A percentile compares a stretch with the other conserved stretches of the same genome.
phyloP scores from a whole-genome alignment of 1,284 basidiomycete genomes.

The Puccinia novopanici region DNA sequence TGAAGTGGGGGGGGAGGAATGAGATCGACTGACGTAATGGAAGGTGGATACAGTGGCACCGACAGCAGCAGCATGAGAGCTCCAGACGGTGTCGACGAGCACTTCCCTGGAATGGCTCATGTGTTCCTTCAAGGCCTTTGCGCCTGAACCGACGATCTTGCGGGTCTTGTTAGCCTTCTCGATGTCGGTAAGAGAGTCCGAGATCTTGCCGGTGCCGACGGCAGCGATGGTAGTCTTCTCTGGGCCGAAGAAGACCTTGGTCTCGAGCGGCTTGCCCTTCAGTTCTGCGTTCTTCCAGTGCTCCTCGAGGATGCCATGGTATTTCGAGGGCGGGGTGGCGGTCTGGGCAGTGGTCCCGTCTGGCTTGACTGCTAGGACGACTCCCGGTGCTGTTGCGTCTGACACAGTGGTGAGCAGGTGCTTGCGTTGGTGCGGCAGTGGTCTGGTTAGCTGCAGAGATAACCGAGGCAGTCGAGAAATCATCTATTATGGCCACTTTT shows the following conservation, averaged over 20 bases:
- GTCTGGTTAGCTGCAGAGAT: not conserved
- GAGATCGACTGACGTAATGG: slow-evolving; percentile 29
- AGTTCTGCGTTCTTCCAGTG: slow-evolving; percentile 20
- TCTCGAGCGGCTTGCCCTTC: slow-evolving; percentile 42
- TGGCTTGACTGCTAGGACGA: slow-evolving; percentile 33
- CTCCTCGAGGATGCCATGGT: not conserved
- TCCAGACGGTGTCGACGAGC: slow-evolving; percentile 43
- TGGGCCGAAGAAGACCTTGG: slow-evolving; percentile 34
- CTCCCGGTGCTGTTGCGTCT: not conserved
- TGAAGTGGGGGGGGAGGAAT: not conserved
- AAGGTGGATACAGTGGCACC: slow-evolving; percentile 44
- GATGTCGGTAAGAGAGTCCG: slow-evolving; percentile 1
- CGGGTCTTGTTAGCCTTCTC: slow-evolving; percentile 45
- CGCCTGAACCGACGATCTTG: slow-evolving; percentile 36
- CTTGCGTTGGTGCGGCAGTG: not conserved
- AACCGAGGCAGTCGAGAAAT: not conserved
- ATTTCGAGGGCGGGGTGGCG: not conserved
- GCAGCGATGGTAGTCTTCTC: slow-evolving; percentile 14
- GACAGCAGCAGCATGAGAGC: slow-evolving; percentile 48
- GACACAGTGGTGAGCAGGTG: not conserved
- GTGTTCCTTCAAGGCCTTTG: slow-evolving; percentile 43
- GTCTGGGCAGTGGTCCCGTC: slow-evolving; percentile 28
- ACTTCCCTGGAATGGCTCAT: slow-evolving; percentile 19
- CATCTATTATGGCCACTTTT: too few relatives aligned
- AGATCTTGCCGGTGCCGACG: slow-evolving; percentile 30